A percentile compares a stretch with the other conserved stretches of the same genome.
Conservation (phyloP, 306 rosid species). For the Ceratonia siliqua region DNA sequence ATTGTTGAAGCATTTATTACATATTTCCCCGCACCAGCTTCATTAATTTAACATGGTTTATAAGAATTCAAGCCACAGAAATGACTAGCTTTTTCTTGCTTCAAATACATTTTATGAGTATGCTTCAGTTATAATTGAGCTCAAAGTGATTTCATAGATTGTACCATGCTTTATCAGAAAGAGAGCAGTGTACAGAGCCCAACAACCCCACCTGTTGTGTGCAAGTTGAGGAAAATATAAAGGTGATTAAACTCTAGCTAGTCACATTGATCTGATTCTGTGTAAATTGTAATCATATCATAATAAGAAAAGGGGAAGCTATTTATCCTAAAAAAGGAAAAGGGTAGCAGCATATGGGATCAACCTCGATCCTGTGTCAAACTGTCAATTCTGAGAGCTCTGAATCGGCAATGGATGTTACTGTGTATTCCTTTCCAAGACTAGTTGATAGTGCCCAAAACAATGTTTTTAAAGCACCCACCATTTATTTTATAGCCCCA, state of each 20-base stretch:
- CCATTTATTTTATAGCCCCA: neutral
- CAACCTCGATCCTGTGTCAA: constrained; percentile 37
- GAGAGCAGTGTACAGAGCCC: constrained; percentile 15
- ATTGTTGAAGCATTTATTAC: constrained; percentile 41
- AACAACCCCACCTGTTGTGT: constrained; percentile 24
- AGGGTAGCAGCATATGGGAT: constrained; percentile 22
- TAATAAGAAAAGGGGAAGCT: neutral
- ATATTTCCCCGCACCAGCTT: constrained; percentile 44
- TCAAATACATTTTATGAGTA: neutral
- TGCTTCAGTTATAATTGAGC: neutral
- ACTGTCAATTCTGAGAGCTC: constrained; percentile 41
- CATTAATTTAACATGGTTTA: constrained; percentile 34
- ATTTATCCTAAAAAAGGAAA: constrained; percentile 22
- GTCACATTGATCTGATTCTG: constrained; percentile 38
- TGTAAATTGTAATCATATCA: constrained; percentile 23
- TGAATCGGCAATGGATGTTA: constrained; percentile 22
- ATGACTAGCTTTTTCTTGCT: neutral
- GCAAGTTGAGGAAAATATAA: constrained; percentile 21
- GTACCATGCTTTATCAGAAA: constrained; percentile 24
- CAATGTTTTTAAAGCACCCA: constrained; percentile 4
- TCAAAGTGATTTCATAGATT: constrained; percentile 9
- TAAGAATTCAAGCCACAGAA: constrained; percentile 21
- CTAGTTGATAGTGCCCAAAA: neutral
- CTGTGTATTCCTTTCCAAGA: constrained; percentile 17
- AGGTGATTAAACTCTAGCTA: constrained; percentile 9